Conservation (phyloP, 116 monocot genomes). For the Trichopus zeylanicus region DNA sequence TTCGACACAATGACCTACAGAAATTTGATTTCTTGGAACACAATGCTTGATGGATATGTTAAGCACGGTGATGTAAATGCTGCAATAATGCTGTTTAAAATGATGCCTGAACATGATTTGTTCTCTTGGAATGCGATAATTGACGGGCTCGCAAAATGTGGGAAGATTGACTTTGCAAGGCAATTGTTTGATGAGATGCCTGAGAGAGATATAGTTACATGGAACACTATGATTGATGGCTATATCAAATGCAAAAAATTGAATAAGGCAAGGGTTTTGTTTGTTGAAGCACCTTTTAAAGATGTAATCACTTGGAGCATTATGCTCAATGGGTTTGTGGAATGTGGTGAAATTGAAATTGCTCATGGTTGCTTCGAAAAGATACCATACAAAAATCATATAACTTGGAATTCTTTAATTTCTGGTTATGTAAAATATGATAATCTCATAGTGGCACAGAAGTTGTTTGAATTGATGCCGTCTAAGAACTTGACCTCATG, state of each 20-base stretch:
- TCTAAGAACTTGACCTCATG: slow-evolving; percentile 30
- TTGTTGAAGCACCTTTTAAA: slow-evolving; percentile 39
- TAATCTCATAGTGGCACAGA: slow-evolving; percentile 12
- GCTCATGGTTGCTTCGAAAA: slow-evolving; percentile 54
- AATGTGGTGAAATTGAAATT: slow-evolving; percentile 21
- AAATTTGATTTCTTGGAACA: slow-evolving; percentile 48
- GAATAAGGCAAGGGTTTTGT: slow-evolving; percentile 26
- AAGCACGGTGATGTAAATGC: slow-evolving; percentile 22
- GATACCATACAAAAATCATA: slow-evolving; percentile 29
- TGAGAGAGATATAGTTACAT: slow-evolving; percentile 34
- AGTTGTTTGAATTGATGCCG: slow-evolving; percentile 49
- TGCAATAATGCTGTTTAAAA: slow-evolving; percentile 32
- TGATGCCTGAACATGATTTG: slow-evolving; percentile 34
- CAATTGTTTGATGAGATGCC: slow-evolving; percentile 39
- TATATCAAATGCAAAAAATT: slow-evolving; percentile 38
- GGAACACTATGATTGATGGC: slow-evolving; percentile 60
- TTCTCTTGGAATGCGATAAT: slow-evolving; percentile 63
- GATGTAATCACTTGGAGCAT: slow-evolving; percentile 57
- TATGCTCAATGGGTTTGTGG: slow-evolving; percentile 44
- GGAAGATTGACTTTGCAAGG: slow-evolving; percentile 17
- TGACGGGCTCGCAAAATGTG: slow-evolving; percentile 35
- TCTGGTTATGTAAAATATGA: slow-evolving; percentile 32
- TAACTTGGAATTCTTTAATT: slow-evolving; percentile 51
- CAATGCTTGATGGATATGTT: slow-evolving; percentile 50
- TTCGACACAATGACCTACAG: slow-evolving; percentile 25